Evolutionary conservation across 2,329 filamentous ascomycete genomes (phyloP).

Genomic region (Mycosphaerella arachidis): DNA sequence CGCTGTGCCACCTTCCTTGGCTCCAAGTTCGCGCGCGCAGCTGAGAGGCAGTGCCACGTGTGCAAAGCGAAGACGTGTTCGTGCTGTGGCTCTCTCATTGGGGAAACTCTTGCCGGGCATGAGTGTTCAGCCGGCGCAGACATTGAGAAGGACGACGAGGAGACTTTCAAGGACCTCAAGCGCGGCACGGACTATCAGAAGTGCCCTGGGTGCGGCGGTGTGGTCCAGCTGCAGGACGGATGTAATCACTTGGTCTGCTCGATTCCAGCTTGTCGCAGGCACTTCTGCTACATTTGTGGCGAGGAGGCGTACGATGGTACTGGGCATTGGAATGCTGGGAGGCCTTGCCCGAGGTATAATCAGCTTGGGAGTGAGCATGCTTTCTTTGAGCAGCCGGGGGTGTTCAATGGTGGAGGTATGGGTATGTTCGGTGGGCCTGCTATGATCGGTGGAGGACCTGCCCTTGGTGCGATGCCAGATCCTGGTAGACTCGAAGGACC

Average conservation of each 20-base stretch:
- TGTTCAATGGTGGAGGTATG: not conserved
- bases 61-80: not conserved
- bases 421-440: no score
- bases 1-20: constrained; percentile 3
- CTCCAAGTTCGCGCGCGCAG: not conserved
- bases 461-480: no score
- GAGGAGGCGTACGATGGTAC: not conserved
- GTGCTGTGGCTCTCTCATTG: not conserved
- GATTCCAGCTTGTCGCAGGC: not conserved
- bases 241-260: constrained; percentile 8
- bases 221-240: constrained; percentile 3
- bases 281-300: constrained; percentile 10
- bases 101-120: not conserved
- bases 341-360: not conserved
- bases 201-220: constrained; percentile 18
- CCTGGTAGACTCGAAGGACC: no score
- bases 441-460: no score
- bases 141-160: not conserved
- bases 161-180: not conserved
- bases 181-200: constrained; percentile 2
- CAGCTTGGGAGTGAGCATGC: not conserved
- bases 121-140: not conserved
- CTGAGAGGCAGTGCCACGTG: not conserved
- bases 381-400: not conserved
- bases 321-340: not conserved